Percentiles rank a stretch among this genome's conserved stretches.
Evolutionary conservation across 2,329 filamentous ascomycete species (phyloP).

Genomic region (Sporothrix euskadiensis): DNA sequence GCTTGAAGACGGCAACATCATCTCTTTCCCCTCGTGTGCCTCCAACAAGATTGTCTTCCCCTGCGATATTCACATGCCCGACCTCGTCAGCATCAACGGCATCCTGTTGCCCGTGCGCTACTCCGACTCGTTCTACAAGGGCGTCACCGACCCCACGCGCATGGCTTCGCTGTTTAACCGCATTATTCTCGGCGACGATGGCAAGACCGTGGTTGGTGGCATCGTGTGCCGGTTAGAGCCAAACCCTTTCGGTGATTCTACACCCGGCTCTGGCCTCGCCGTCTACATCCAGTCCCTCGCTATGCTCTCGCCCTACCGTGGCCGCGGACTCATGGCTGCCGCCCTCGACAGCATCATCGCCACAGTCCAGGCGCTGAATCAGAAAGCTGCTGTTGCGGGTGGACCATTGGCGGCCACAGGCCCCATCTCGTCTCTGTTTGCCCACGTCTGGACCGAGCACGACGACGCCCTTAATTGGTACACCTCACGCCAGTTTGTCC

Average conservation of each 20-base stretch:
- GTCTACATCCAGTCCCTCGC: slow-evolving; percentile 67
- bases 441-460: slow-evolving; percentile 69
- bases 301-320: slow-evolving; percentile 63
- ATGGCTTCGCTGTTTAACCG: slow-evolving; percentile 57
- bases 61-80: slow-evolving; percentile 52
- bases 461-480: slow-evolving; percentile 66
- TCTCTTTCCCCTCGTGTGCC: slow-evolving; percentile 27
- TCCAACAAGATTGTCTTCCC: slow-evolving; percentile 34
- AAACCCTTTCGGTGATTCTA: slow-evolving; percentile 19
- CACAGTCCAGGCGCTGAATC: slow-evolving; percentile 42
- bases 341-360: slow-evolving; percentile 56
- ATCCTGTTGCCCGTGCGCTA: slow-evolving; percentile 66
- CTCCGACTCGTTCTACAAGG: slow-evolving; percentile 63
- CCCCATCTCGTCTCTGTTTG: slow-evolving; percentile 52
- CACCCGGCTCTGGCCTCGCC: slow-evolving; percentile 40
- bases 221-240: slow-evolving; percentile 63
- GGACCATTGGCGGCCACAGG: background rate
- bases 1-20: slow-evolving; percentile 20
- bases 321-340: slow-evolving; percentile 59
- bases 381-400: slow-evolving; percentile 12
- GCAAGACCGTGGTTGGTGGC: slow-evolving; percentile 54
- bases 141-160: slow-evolving; percentile 51
- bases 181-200: slow-evolving; percentile 53
- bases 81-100: slow-evolving; percentile 64
- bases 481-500: slow-evolving; percentile 55